Percentiles rank a stretch among this genome's conserved stretches.
These are phyloP conservation scores for Arctium lappa DNA, from an alignment of 129 eudicot genomes.

Conservation along the genomic window DNA sequence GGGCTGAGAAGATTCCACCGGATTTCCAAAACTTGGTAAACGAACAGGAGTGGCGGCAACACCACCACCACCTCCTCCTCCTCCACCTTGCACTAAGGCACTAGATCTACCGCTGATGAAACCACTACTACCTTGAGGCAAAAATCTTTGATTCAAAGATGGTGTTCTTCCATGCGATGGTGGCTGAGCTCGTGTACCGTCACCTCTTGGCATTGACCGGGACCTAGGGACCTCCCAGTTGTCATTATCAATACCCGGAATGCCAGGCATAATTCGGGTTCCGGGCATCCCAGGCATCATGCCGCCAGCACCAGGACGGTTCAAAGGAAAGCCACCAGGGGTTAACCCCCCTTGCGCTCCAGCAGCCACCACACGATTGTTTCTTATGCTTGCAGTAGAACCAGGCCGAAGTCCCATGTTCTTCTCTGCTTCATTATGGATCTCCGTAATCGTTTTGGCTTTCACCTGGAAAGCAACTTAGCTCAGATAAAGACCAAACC, in stretches of 20 bases:
- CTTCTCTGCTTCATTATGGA: constrained; percentile 83
- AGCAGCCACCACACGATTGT: constrained; percentile 47
- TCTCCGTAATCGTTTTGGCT: constrained; percentile 81
- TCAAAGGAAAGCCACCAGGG: constrained; percentile 44
- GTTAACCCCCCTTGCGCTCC: constrained; percentile 50
- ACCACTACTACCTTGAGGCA: constrained; percentile 76
- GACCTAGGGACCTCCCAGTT: constrained; percentile 77
- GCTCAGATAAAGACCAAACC: background rate
- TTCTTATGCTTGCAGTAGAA: constrained; percentile 71
- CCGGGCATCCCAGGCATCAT: constrained; percentile 99
- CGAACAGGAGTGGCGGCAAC: constrained; percentile 20
- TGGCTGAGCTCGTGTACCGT: constrained; percentile 45
- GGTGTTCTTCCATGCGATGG: constrained; percentile 54
- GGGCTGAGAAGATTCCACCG: background rate
- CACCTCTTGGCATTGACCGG: constrained; percentile 60
- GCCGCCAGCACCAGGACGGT: constrained; percentile 89
- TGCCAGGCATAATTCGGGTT: constrained; percentile 80
- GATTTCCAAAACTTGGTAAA: background rate
- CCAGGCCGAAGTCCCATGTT: constrained; percentile 72
- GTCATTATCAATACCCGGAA: constrained; percentile 69
- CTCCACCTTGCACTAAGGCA: constrained; percentile 62
- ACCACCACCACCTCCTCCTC: constrained; percentile 20
- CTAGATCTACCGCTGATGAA: constrained; percentile 57
- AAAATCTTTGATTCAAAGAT: constrained; percentile 48
- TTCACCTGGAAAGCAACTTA: constrained; percentile 43